Conservation (phyloP, 75 land plant species). For the Picea glauca region DNA sequence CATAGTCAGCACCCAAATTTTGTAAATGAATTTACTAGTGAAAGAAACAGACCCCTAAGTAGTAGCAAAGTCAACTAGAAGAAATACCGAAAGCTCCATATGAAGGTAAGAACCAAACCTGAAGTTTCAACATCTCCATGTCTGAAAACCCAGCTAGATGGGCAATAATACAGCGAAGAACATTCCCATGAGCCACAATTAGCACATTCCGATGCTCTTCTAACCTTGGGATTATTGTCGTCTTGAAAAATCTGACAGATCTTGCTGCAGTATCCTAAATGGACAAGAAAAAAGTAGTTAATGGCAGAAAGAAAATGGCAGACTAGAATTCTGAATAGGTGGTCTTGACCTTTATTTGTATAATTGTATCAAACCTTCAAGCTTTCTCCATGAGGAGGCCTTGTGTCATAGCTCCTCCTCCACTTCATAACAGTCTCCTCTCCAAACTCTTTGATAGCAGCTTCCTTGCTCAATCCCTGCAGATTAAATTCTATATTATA, state of each 20-base stretch:
- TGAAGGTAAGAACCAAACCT: conserved; percentile 20
- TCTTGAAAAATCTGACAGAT: conserved; percentile 29
- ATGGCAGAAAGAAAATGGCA: background rate
- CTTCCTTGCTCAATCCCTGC: conserved; percentile 52
- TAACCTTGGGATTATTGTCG: conserved; percentile 43
- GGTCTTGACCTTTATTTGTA: background rate
- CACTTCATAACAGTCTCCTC: conserved; percentile 34
- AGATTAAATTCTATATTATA: background rate
- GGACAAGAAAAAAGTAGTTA: background rate
- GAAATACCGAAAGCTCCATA: background rate
- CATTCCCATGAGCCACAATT: conserved; percentile 51
- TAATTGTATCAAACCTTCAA: conserved; percentile 33
- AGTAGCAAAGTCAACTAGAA: background rate
- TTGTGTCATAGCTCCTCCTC: conserved; percentile 47
- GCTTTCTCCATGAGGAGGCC: conserved; percentile 54
- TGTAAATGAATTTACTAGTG: background rate
- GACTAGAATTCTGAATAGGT: background rate
- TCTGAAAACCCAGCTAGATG: conserved; percentile 37
- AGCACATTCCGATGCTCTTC: conserved; percentile 46
- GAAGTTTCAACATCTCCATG: conserved; percentile 44
- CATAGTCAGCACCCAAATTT: background rate
- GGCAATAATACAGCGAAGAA: conserved; percentile 42
- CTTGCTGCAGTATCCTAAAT: conserved; percentile 38
- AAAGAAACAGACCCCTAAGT: background rate
- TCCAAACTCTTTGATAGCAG: conserved; percentile 36